phyloP scores from a whole-genome alignment of 768 basidiomycete species.

The Thelephora ganbajun region DNA sequence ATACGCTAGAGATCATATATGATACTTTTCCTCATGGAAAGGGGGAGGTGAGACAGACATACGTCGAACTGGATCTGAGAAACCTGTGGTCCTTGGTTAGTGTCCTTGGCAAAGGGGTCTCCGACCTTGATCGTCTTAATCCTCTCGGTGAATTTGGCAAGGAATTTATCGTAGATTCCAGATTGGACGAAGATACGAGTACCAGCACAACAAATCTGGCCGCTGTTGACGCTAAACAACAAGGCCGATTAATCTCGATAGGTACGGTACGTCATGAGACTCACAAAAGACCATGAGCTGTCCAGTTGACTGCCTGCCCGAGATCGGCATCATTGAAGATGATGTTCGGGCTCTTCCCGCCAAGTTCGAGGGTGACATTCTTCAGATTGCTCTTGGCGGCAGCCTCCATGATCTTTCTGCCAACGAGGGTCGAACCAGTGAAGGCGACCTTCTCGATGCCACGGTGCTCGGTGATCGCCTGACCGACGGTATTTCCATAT shows the following conservation, averaged over 20 bases:
- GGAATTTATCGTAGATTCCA: conserved; percentile 66
- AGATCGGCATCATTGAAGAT: conserved; percentile 51
- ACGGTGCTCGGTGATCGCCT: conserved; percentile 40
- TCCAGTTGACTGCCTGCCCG: conserved; percentile 44
- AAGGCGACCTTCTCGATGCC: conserved; percentile 57
- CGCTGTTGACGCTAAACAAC: conserved; percentile 44
- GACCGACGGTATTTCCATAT: conserved; percentile 39
- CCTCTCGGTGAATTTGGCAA: conserved; percentile 40
- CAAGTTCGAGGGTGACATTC: conserved; percentile 57
- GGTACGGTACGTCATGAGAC: conserved; percentile 9
- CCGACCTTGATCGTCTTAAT: conserved; percentile 47
- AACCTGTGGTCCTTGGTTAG: conserved; percentile 69
- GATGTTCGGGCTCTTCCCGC: conserved; percentile 54
- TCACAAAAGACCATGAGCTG: conserved; percentile 44
- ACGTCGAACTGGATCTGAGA: conserved; percentile 65
- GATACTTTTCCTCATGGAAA: conserved; percentile 12
- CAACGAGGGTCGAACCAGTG: conserved; percentile 56
- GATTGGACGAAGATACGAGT: conserved; percentile 76
- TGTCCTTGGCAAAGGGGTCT: conserved; percentile 47
- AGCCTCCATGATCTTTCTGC: conserved; percentile 49
- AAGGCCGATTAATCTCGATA: not conserved
- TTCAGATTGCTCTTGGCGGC: conserved; percentile 52
- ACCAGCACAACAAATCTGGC: conserved; percentile 71
- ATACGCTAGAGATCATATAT: conserved; percentile 34
- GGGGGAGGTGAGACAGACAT: conserved; percentile 11